Conservation (phyloP, 2,329 filamentous ascomycete genomes). For the Pseudonectria foliicola region DNA sequence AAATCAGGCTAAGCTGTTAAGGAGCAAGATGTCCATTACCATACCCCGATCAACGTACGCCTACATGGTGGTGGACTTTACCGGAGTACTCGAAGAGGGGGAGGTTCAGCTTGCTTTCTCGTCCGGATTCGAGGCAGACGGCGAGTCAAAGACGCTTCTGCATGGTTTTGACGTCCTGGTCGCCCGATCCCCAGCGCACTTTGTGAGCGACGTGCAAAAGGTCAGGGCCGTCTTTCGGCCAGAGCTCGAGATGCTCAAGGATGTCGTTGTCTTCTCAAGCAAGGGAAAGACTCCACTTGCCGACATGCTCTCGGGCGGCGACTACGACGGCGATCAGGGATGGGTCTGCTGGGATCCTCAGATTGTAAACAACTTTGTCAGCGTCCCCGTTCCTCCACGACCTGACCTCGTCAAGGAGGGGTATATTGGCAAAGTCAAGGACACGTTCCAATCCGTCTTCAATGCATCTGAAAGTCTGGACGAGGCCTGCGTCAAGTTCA, state of each 20-base stretch:
- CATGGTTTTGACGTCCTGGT: constrained; percentile 57
- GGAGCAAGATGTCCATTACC: constrained; percentile 51
- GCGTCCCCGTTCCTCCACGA: constrained; percentile 33
- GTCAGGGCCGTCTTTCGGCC: constrained; percentile 52
- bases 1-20: constrained; percentile 45
- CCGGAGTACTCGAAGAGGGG: constrained; percentile 49
- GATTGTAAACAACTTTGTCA: constrained; percentile 60
- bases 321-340: constrained; percentile 74
- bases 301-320: constrained; percentile 66
- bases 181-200: constrained; percentile 61
- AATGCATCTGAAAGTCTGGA: constrained; percentile 21
- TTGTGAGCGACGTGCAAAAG: constrained; percentile 65
- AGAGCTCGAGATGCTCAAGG: constrained; percentile 59
- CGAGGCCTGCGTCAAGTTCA: constrained; percentile 33
- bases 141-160: constrained; percentile 46
- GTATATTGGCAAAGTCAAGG: constrained; percentile 42
- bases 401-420: constrained; percentile 38
- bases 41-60: constrained; percentile 55
- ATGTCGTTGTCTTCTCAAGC: constrained; percentile 71
- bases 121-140: constrained; percentile 49
- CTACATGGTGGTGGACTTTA: constrained; percentile 64
- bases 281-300: constrained; percentile 58
- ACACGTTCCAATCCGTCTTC: constrained; percentile 39
- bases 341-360: constrained; percentile 69
- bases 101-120: constrained; percentile 66